phyloP scores from a whole-genome alignment of 1,284 basidiomycete species.

The Golubevia pallescens region DNA sequence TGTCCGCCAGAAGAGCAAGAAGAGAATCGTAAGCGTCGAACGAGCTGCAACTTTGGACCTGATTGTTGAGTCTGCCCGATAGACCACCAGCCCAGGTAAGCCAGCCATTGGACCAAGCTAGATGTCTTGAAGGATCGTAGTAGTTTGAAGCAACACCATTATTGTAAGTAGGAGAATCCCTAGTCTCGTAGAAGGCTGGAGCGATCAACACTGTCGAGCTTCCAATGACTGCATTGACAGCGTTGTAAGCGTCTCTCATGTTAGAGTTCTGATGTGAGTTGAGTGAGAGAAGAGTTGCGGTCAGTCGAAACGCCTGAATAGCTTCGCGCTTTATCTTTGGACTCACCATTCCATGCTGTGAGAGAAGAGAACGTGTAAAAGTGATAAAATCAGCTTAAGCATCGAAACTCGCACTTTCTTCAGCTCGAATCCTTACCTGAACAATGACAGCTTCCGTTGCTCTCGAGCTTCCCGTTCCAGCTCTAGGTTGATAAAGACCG shows the following conservation, averaged over 20 bases:
- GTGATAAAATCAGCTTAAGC: not conserved
- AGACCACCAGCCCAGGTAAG: not conserved
- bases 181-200: not conserved
- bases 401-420: too few relatives aligned
- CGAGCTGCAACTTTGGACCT: not conserved
- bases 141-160: not conserved
- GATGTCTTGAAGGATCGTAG: not conserved
- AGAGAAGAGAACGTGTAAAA: not conserved
- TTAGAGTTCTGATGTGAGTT: not conserved
- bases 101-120: not conserved
- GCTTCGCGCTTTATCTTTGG: too few relatives aligned
- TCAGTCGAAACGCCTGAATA: too few relatives aligned
- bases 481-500: not conserved
- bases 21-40: not conserved
- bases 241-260: not conserved
- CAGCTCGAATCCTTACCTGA: not conserved
- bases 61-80: not conserved
- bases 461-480: not conserved
- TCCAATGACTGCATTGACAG: not conserved
- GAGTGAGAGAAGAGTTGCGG: too few relatives aligned
- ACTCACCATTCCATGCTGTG: not conserved
- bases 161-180: not conserved
- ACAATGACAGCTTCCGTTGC: not conserved
- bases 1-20: not conserved
- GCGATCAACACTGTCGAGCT: not conserved